A percentile compares a stretch with the other conserved stretches of the same genome.
phyloP scores from a whole-genome alignment of 192 early-diverging fungal species.

The Coemansia guatemalensis region DNA sequence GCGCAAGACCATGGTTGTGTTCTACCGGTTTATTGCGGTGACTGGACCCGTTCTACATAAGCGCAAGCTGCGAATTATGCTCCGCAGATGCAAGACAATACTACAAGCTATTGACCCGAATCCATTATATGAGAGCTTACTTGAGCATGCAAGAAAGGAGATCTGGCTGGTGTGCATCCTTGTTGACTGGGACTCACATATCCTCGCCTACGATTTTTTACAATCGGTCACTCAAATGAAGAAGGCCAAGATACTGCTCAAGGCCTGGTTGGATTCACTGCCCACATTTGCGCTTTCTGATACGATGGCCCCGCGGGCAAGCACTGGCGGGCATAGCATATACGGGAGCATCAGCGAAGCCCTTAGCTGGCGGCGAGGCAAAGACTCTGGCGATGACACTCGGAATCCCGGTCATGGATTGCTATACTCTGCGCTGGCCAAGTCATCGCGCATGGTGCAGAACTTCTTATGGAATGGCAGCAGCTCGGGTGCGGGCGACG shows the following conservation, averaged over 20 bases:
- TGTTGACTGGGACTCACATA: conserved; percentile 44
- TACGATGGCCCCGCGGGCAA: neutral
- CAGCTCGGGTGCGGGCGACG: conserved; percentile 6
- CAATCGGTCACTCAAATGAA: conserved; percentile 42
- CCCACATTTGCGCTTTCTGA: conserved; percentile 2
- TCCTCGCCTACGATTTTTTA: conserved; percentile 37
- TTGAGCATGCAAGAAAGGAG: conserved; percentile 38
- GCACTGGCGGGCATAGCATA: conserved; percentile 16
- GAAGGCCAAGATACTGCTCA: conserved; percentile 23
- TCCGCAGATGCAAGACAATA: conserved; percentile 25
- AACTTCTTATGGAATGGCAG: conserved; percentile 34
- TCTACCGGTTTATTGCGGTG: conserved; percentile 48
- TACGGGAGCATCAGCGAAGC: conserved; percentile 21
- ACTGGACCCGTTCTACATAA: conserved; percentile 48
- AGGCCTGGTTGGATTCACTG: conserved; percentile 25
- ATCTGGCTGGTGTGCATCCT: conserved; percentile 35
- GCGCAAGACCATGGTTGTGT: conserved; percentile 50
- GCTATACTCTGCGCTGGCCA: conserved; percentile 40
- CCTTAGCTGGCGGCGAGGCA: conserved; percentile 16
- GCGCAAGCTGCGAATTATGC: conserved; percentile 31
- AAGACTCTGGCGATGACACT: neutral
- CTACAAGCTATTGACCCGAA: conserved; percentile 30
- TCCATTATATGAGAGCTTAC: conserved; percentile 27
- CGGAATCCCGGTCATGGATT: conserved; percentile 19
- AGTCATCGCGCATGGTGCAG: conserved; percentile 47